Conservation (phyloP, 2,329 filamentous ascomycete species). For the Stagonosporopsis cucurbitacearum region DNA sequence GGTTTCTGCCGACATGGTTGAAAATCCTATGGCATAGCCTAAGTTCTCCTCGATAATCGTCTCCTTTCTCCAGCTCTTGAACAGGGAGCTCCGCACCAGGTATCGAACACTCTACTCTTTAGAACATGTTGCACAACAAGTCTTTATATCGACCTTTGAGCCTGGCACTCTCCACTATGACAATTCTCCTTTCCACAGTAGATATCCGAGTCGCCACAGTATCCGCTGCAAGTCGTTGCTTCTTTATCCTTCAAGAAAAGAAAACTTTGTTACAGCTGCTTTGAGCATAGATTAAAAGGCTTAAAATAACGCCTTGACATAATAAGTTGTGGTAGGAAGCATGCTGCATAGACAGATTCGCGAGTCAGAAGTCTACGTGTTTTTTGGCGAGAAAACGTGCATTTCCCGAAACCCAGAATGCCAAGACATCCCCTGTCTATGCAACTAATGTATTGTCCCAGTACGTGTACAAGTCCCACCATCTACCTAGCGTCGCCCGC, state of each 20-base stretch:
- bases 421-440: no score
- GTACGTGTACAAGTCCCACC: no score
- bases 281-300: no score
- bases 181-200: neutral
- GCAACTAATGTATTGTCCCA: no score
- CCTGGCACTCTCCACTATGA: neutral
- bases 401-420: no score
- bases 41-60: slow-evolving; percentile 1
- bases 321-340: no score
- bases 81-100: neutral
- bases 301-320: no score
- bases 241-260: neutral
- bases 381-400: no score
- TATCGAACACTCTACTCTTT: neutral
- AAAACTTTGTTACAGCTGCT: no score
- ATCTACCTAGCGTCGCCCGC: neutral
- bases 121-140: slow-evolving; percentile 1
- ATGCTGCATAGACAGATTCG: no score
- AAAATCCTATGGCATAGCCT: slow-evolving; percentile 1
- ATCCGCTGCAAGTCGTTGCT: neutral
- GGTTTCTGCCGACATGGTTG: slow-evolving; percentile 3
- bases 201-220: neutral
- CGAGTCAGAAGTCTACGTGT: no score
- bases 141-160: slow-evolving; percentile 4
- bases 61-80: slow-evolving; percentile 3